These are phyloP conservation scores for Trichoderma simmonsii DNA, from an alignment of 2,329 filamentous ascomycete species.

Conservation along the genomic window DNA sequence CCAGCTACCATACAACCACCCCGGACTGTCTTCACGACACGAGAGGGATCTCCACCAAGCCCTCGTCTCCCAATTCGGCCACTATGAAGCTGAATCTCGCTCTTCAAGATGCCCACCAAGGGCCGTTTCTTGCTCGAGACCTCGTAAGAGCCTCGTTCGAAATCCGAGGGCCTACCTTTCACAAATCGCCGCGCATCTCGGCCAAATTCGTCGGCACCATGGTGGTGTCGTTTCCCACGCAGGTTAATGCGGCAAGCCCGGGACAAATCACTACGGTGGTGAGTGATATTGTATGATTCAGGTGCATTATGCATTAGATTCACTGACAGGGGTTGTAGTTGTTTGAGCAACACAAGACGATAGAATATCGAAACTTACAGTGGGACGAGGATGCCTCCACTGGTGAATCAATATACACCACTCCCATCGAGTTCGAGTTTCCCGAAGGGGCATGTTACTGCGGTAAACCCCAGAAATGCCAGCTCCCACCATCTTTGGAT, in stretches of 20 bases:
- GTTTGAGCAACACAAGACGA: slow-evolving; percentile 2
- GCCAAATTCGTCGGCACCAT: slow-evolving; percentile 2
- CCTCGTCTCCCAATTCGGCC: not conserved
- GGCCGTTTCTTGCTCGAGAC: not conserved
- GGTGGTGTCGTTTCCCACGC: slow-evolving; percentile 4
- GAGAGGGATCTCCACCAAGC: not conserved
- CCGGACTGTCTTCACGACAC: slow-evolving; percentile 1
- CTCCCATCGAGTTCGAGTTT: slow-evolving; percentile 5
- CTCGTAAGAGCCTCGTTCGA: slow-evolving; percentile 1
- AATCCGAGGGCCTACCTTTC: slow-evolving; percentile 9
- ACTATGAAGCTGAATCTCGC: slow-evolving; percentile 15
- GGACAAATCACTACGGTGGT: slow-evolving; percentile 1
- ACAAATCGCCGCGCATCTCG: slow-evolving; percentile 13
- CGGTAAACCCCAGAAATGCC: not conserved
- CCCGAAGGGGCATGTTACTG: not conserved
- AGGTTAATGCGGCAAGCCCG: slow-evolving; percentile 3
- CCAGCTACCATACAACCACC: not conserved
- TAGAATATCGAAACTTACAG: not conserved
- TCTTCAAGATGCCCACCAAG: not conserved
- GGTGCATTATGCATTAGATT: not conserved
- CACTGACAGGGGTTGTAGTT: not conserved
- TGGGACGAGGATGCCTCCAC: not conserved
- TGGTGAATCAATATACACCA: slow-evolving; percentile 6
- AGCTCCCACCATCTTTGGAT: not conserved
- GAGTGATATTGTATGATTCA: not conserved